Conservation (phyloP, 306 rosid genomes). For the Casuarina equisetifolia region DNA sequence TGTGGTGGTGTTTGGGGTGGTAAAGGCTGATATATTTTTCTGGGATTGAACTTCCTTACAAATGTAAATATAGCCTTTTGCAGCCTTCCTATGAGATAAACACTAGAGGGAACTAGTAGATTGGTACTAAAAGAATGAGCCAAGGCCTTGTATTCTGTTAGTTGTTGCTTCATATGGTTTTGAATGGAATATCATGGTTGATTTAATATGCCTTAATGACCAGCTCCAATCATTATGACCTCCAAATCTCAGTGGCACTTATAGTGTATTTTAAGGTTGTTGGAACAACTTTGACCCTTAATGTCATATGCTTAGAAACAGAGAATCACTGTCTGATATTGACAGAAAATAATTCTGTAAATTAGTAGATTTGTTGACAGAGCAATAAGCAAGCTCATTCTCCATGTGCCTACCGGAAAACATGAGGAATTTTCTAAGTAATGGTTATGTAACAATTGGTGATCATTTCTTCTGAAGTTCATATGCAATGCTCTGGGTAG, state of each 20-base stretch:
- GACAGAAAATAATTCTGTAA: background rate
- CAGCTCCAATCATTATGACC: background rate
- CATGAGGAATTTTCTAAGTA: background rate
- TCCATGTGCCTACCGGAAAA: background rate
- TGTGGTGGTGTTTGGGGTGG: background rate
- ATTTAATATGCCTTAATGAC: background rate
- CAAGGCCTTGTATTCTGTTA: background rate
- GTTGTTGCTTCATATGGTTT: background rate
- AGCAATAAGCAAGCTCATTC: background rate
- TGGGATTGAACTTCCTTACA: background rate
- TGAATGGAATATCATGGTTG: background rate
- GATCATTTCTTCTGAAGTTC: background rate
- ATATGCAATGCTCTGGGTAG: background rate
- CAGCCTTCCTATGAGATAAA: background rate
- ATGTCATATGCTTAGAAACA: background rate
- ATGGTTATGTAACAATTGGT: background rate
- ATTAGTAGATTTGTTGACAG: background rate
- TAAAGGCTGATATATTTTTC: background rate
- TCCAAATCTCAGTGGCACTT: background rate
- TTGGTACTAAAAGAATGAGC: background rate
- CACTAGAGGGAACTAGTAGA: background rate
- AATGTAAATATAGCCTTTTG: background rate
- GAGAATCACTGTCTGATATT: background rate
- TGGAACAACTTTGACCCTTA: background rate
- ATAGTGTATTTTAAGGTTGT: background rate